Base-by-base conservation (phyloP, 148 eudicot genomes). In the Dysphania ambrosioides region DNA sequence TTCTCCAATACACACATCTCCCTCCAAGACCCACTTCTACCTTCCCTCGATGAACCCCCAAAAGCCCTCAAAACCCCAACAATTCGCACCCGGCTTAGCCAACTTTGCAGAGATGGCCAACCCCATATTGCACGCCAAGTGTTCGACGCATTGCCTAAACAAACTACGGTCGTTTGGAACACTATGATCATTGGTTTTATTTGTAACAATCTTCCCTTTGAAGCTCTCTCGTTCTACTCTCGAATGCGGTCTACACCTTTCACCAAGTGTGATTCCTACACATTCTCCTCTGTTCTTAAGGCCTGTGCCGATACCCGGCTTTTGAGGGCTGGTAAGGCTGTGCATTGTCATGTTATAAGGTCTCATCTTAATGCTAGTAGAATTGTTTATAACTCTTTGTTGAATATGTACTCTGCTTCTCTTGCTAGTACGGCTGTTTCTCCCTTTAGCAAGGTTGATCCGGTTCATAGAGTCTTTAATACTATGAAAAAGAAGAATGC, bases 111-210 rank as follows among this genome's bases (percentile, higher is more conserved):
- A 70, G 80, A 92, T 62, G 96, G 96, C 60, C 83, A 89, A 62
- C 80, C 86, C 76, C 78, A 73, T 24, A 75, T 93, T 70, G 97
- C 96, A 15, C 93, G 86, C 88, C 90, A 93, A 40, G 68, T 90
- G 89, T 90, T 93, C 83, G 96, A 93, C 65, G n/a, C 75, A 85
- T 83, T 88, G 88, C 93, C 93, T 40, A 79, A 73, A 29, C 97
- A 92, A 79, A 91, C 80, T 24, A 94, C 92, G 47, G 97, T 91
- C 6, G 77, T 94, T 21, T 93, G 97, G 93, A 93, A 93, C 87
- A 87, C 97, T 1, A 87, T 94, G 1, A 86, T 94, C 7, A 94
- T 94, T 81, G 97, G 98, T 60, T 86, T 82, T 58, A 83, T 94
- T 15, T 94, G 98, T 79, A 94, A 94, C 64, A 83, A 83, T 66